Percentiles rank a stretch among this genome's conserved stretches.
Evolutionary conservation across 352 stramenopile species (phyloP).

Genomic region (Phytopythium ostracodes): DNA sequence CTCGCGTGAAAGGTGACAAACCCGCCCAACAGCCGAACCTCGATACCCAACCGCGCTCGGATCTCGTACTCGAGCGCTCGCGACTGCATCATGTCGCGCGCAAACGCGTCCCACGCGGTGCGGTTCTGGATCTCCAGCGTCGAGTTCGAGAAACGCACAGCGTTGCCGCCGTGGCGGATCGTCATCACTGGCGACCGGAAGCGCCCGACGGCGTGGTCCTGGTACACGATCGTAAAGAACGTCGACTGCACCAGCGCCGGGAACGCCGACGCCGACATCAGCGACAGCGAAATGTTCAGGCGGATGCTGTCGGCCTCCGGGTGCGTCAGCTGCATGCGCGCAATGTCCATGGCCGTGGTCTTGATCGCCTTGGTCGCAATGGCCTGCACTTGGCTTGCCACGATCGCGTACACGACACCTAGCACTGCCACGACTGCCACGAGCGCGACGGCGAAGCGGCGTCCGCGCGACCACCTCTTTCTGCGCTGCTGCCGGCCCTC

Average conservation of each 20-base stretch:
- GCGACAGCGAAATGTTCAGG: conserved; percentile 45
- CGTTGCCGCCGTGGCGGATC: conserved; percentile 48
- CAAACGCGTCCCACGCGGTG: conserved; percentile 62
- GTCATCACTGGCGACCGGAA: conserved; percentile 49
- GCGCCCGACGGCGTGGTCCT: conserved; percentile 27
- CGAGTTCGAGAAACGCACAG: conserved; percentile 37
- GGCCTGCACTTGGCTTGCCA: conserved; percentile 45
- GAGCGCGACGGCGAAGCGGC: conserved; percentile 11
- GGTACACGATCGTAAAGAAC: conserved; percentile 50
- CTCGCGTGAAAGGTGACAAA: conserved; percentile 47
- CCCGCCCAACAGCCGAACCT: conserved; percentile 44
- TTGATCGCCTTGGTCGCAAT: conserved; percentile 57
- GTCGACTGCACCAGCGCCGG: conserved; percentile 36
- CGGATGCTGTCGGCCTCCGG: conserved; percentile 26
- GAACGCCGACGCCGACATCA: conserved; percentile 53
- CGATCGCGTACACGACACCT: conserved; percentile 32
- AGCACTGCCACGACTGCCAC: conserved; percentile 21
- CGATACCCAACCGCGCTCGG: conserved; percentile 38
- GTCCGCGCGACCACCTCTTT: conserved; percentile 18
- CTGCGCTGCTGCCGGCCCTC: neutral
- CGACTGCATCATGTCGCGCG: conserved; percentile 56
- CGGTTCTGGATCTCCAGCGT: conserved; percentile 52
- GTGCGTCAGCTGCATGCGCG: conserved; percentile 49
- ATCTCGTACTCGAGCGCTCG: conserved; percentile 45
- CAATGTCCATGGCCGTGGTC: conserved; percentile 54